Evolutionary conservation across 1,284 basidiomycete genomes (phyloP), one percentile per base, ranked within the genome.

Genomic region (Fomitiporia mediterranea): DNA sequence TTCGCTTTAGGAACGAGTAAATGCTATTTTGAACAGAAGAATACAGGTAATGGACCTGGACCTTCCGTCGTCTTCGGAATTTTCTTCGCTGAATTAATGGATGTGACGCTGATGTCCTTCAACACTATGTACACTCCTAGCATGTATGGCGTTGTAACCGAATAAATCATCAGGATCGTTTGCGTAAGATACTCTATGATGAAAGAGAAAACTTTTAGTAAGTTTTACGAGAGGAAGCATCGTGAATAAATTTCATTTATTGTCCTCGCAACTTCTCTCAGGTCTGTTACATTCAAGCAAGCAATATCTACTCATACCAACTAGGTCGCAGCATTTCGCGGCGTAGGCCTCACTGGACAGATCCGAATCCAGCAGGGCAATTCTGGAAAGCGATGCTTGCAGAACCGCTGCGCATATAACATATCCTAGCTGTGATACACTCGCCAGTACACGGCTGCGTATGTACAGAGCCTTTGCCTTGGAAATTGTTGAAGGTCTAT

Each of bases 331-430:
- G n/a, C n/a, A n/a, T n/a, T n/a, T n/a, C n/a, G n/a, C n/a, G n/a
- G n/a, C n/a, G n/a, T n/a, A n/a, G n/a, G n/a, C n/a, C n/a, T n/a
- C n/a, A 40, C 39, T 90, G 87, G 15, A 89, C 86, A 7, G 83
- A 86, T 30, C 82, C 86, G 62, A 82, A 87, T 2, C 86, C 86
- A 38, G 64, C 62, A 4, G 63, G 65, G 64, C 88, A 91, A 64
- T 84, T 82, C 64, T 83, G 70, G 58, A 68, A 70, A 8, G 80
- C 80, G 55, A 86, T 72, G 28, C 75, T 74, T 0, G 77, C 76
- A 23, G 84, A 86, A 17, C 86, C 89, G 61, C 83, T 85, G 50
- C 88, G 79, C 52, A 91, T 88, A 66, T 91, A 92, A 67, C 89
- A 92, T 43, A 91, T 83, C 69, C 81, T 89, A 6, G 89, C 89